Percentiles rank a stretch among this genome's conserved stretches.
phyloP scores from a whole-genome alignment of 768 basidiomycete species.

The Leccinum incarnatum region DNA sequence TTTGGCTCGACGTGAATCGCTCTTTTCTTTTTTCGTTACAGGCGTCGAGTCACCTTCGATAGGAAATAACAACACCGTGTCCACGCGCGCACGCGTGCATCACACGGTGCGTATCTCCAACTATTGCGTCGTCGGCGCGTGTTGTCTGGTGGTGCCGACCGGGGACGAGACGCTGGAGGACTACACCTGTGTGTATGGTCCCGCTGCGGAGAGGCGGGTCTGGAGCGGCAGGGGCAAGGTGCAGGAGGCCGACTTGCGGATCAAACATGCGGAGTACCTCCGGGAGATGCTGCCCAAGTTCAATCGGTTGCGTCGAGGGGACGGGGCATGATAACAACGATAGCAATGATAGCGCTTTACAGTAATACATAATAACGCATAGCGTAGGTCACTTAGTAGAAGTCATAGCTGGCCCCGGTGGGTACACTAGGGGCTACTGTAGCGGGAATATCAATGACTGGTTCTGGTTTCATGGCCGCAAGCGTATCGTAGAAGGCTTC shows the following conservation, averaged over 20 bases:
- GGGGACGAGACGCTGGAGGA: constrained; percentile 79
- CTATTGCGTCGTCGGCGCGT: constrained; percentile 81
- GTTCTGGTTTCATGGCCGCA: background rate
- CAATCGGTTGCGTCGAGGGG: constrained; percentile 65
- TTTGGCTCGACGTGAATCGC: constrained; percentile 39
- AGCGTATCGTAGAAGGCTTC: constrained; percentile 19
- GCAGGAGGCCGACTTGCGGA: constrained; percentile 78
- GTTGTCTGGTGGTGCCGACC: constrained; percentile 73
- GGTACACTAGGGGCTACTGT: no score
- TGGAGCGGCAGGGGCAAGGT: constrained; percentile 87
- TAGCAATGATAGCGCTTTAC: no score
- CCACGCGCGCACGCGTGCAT: constrained; percentile 79
- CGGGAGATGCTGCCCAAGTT: constrained; percentile 91
- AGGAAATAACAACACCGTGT: constrained; percentile 84
- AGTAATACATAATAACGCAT: no score
- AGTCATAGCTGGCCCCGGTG: no score
- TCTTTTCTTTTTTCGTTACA: constrained; percentile 27
- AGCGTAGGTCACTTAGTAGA: no score
- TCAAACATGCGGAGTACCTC: constrained; percentile 90
- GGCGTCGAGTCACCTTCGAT: constrained; percentile 85
- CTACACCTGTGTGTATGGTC: constrained; percentile 83
- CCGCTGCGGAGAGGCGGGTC: constrained; percentile 63
- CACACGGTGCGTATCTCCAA: constrained; percentile 77
- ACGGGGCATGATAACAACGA: constrained; percentile 38
- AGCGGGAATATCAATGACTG: no score